phyloP scores from a whole-genome alignment of 1,284 basidiomycete genomes.

The Irpex rosettiformis region DNA sequence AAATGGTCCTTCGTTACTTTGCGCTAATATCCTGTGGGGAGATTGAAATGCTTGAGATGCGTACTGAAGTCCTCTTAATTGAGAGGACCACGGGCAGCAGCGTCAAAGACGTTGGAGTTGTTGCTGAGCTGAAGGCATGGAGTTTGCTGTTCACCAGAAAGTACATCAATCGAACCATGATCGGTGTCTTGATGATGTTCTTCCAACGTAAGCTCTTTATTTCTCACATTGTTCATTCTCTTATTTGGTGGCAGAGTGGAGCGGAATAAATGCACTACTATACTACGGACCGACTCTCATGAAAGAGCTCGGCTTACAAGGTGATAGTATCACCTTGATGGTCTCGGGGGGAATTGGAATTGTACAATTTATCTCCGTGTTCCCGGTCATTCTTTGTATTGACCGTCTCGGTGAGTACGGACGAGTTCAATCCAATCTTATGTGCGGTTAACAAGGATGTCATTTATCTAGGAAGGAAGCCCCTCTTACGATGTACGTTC shows the following conservation, averaged over 20 bases:
- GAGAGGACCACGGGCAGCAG: slow-evolving; percentile 25
- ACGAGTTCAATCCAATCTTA: too few species aligned
- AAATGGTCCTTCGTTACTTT: not conserved
- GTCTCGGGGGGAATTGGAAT: slow-evolving; percentile 80
- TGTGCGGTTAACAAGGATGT: too few species aligned
- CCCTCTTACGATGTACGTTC: slow-evolving; percentile 49
- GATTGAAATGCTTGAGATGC: slow-evolving; percentile 75
- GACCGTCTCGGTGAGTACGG: slow-evolving; percentile 61
- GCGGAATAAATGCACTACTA: slow-evolving; percentile 76
- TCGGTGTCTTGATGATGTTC: slow-evolving; percentile 72
- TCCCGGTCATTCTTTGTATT: slow-evolving; percentile 70
- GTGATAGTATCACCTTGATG: slow-evolving; percentile 52
- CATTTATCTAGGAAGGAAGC: slow-evolving; percentile 53
- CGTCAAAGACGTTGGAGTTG: slow-evolving; percentile 23
- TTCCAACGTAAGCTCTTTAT: slow-evolving; percentile 62
- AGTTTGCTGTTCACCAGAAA: slow-evolving; percentile 46
- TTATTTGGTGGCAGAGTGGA: slow-evolving; percentile 57
- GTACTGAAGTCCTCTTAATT: slow-evolving; percentile 55
- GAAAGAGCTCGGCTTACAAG: slow-evolving; percentile 54
- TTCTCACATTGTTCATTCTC: not conserved
- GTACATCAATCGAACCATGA: slow-evolving; percentile 56
- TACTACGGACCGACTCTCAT: slow-evolving; percentile 81
- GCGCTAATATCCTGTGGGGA: slow-evolving; percentile 23
- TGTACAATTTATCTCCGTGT: slow-evolving; percentile 70
- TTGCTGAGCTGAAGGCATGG: slow-evolving; percentile 49